Evolutionary conservation across 352 stramenopile genomes (phyloP), one percentile per base, ranked within the genome.

Genomic region (Saprolegnia parasitica): DNA sequence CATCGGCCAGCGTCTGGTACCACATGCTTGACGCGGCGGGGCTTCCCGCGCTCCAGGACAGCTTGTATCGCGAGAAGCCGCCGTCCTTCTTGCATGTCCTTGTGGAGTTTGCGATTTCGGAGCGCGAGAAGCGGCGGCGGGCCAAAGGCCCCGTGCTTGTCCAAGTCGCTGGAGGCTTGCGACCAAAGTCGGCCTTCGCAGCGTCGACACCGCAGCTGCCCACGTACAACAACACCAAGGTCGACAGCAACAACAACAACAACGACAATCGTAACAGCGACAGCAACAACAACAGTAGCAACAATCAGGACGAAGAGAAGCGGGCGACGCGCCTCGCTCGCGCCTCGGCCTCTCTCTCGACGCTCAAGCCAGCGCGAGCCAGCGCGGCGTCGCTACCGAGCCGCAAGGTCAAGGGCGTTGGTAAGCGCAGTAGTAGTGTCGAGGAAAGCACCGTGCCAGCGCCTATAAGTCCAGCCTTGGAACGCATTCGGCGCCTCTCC

Each of bases 1-100:
- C 32, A 16, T 68, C 42, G 8, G 42, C 46, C 5, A 42, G 42
- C 26, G 46, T 70, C 18, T 70, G 63, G 63, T 70, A 70, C 63
- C 29, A 52, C 8, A 42, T 70, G 63, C 18, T 9, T 5, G 20
- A 20, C 46, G 42, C 20, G 5, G 23, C 55, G 9, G 63, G 46
- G 18, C 26, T 70, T 8, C 24, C 46, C 15, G 49, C 35, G 26
- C 62, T 68, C 9, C 10, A 56, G 6, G 5, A 70, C 18, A 24
- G 45, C 29, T 60, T 20, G 45, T 52, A 23, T 5, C 29, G 52
- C 26, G 21, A 24, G 18, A 37, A 52, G 6, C 26, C 40, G 60
- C 49, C 50, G 16, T 26, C 46, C 5, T 60, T 20, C 13, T 24
- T 60, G 35, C 52, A 60, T 24, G 49, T 52, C 6, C 46, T 70